A percentile compares a stretch with the other conserved stretches of the same genome.
Evolutionary conservation across 1,284 basidiomycete species (phyloP).

Genomic region (Ustilago crameri): DNA sequence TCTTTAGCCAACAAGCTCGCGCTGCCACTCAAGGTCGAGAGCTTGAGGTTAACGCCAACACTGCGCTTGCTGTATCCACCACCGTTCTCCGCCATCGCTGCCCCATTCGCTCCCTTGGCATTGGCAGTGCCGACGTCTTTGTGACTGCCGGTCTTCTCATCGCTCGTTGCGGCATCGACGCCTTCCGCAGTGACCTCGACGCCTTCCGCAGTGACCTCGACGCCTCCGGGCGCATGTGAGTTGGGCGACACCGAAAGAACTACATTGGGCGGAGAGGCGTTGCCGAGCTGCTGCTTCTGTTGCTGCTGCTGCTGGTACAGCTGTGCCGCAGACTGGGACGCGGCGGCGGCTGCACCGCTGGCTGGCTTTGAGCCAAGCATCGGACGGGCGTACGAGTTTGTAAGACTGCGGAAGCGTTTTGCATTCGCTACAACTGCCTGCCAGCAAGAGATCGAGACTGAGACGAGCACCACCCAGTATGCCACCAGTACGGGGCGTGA

Average conservation of each 20-base stretch:
- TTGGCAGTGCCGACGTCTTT: not conserved
- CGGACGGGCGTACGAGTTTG: slow-evolving; percentile 30
- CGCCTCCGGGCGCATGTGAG: slow-evolving; percentile 40
- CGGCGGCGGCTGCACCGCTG: slow-evolving; percentile 14
- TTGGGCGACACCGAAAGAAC: slow-evolving; percentile 18
- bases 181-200: slow-evolving; percentile 18
- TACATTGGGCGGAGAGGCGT: slow-evolving; percentile 9
- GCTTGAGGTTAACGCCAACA: slow-evolving; percentile 30
- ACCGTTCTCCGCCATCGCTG: slow-evolving; percentile 7
- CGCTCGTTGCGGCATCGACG: slow-evolving; percentile 3
- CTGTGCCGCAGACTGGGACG: slow-evolving; percentile 17
- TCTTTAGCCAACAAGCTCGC: slow-evolving; percentile 43
- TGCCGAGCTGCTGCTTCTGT: slow-evolving; percentile 27
- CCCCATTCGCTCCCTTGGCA: not conserved
- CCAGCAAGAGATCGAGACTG: slow-evolving; percentile 90
- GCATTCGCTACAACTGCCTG: slow-evolving; percentile 70
- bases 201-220: slow-evolving; percentile 22
- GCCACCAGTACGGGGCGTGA: slow-evolving; percentile 80
- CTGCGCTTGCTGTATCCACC: slow-evolving; percentile 15
- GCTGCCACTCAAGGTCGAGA: slow-evolving; percentile 31
- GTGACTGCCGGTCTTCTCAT: slow-evolving; percentile 7
- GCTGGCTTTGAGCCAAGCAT: slow-evolving; percentile 27
- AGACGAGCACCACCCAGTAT: slow-evolving; percentile 86
- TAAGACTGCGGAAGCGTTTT: slow-evolving; percentile 47
- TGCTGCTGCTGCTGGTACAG: slow-evolving; percentile 28